These are phyloP conservation scores for Penicillium aurantiogriseum DNA, from an alignment of 2,329 filamentous ascomycete genomes.

Conservation along the genomic window DNA sequence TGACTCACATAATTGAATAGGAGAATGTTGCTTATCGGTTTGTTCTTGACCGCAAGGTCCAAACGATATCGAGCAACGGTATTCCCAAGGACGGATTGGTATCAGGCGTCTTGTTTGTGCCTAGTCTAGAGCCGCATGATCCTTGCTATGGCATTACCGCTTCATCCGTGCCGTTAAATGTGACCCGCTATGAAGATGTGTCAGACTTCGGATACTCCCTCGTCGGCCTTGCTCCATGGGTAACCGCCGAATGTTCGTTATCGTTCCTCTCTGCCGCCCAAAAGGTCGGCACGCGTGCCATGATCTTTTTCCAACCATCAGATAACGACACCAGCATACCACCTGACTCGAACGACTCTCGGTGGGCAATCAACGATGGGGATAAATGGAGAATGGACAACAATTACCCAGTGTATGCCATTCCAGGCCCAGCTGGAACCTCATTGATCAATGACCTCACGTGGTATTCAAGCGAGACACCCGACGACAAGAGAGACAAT, in stretches of 20 bases:
- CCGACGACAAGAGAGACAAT: constrained; percentile 43
- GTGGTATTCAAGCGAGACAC: constrained; percentile 74
- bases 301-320: constrained; percentile 56
- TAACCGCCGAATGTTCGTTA: constrained; percentile 67
- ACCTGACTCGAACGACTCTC: constrained; percentile 60
- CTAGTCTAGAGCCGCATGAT: constrained; percentile 60
- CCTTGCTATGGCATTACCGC: constrained; percentile 63
- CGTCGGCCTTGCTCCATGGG: constrained; percentile 85
- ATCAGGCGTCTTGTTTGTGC: constrained; percentile 81
- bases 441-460: constrained; percentile 70
- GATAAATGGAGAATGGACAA: constrained; percentile 70
- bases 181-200: constrained; percentile 69
- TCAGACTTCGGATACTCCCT: constrained; percentile 65
- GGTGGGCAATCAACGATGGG: constrained; percentile 70
- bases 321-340: constrained; percentile 55
- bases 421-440: constrained; percentile 66
- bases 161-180: constrained; percentile 70
- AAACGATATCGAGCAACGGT: constrained; percentile 71
- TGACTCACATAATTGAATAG: constrained; percentile 13
- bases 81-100: constrained; percentile 62
- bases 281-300: constrained; percentile 60
- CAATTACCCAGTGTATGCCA: constrained; percentile 77
- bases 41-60: constrained; percentile 58
- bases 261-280: constrained; percentile 66
- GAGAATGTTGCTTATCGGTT: constrained; percentile 37